Percentiles rank a stretch among this genome's conserved stretches.
These are phyloP conservation scores for Myxozyma monticola DNA, from an alignment of 805 yeast species.

Conservation along the genomic window DNA sequence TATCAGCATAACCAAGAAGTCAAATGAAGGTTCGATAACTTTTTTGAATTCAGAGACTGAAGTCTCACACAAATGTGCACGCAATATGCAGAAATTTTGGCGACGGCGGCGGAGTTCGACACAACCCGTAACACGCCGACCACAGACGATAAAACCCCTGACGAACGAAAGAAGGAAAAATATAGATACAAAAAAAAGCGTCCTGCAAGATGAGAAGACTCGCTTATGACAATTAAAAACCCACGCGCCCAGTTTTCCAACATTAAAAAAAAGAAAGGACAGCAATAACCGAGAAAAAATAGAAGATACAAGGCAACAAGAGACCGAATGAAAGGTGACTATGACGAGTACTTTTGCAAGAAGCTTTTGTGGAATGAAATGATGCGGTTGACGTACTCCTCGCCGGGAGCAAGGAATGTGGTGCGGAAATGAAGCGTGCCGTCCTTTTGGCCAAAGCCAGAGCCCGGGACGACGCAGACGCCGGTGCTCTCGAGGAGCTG, in stretches of 20 bases:
- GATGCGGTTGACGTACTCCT: conserved; percentile 83
- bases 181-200: neutral
- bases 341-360: conserved; percentile 48
- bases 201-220: too few species aligned
- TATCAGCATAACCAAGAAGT: too few species aligned
- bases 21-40: too few species aligned
- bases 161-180: neutral
- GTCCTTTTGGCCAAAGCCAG: conserved; percentile 91
- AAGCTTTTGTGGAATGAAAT: conserved; percentile 74
- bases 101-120: too few species aligned
- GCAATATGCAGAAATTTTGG: neutral
- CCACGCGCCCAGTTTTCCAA: neutral
- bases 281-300: neutral
- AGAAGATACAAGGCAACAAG: neutral
- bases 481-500: conserved; percentile 84
- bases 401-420: conserved; percentile 94
- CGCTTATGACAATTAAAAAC: neutral
- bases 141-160: neutral
- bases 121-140: neutral
- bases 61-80: neutral
- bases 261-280: neutral
- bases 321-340: neutral
- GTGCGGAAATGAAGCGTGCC: conserved; percentile 94
- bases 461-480: conserved; percentile 95
- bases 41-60: neutral